Base-by-base conservation (phyloP, 2,329 filamentous ascomycete genomes). In the Colletotrichum filicis region DNA sequence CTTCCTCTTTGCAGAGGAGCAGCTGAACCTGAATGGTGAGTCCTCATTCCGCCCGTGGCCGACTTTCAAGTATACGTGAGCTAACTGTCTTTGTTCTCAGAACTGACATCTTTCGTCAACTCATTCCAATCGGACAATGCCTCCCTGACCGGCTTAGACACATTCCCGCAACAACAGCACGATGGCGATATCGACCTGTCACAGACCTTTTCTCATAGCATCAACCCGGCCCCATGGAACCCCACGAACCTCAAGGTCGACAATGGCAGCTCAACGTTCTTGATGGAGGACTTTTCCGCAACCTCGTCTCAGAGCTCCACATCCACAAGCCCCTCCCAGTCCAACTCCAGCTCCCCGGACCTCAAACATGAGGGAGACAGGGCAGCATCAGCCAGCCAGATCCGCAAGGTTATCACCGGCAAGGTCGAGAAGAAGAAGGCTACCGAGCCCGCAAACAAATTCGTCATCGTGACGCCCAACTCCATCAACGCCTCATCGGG, bases 381-480 rank as follows among this genome's bases (percentile, higher is more conserved):
- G 64, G 79, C 78, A 60, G 78, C 80, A 24, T 75, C 76, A 12
- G 78, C 81, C 12, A 78, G 77, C 26, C 79, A 82, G 28, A 83
- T 85, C 52, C 83, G 84, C 57, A 87, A 84, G 76, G 82, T 87
- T 32, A 83, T 83, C 68, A 79, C 79, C 4, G 80, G 83, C 30
- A 86, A 86, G 75, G 78, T 88, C 9, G 82, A 84, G 71, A 89
- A 89, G 79, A 85, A 82, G 76, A 86, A 83, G 77, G 59, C 75
- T 3, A 28, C 75, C 35, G 55, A 74, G 28, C 9, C 73, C 2
- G 63, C 78, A 19, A 77, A 81, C 24, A 87, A 87, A 68, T 89
- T 90, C 77, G 84, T 90, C 76, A 87, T 90, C 71, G 84, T 90
- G 67, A 90, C 88, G 1, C 87, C 88, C 4, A 86, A 84, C 52